Base-by-base conservation (phyloP, 1,284 basidiomycete genomes). In the Coniophora puteana region DNA sequence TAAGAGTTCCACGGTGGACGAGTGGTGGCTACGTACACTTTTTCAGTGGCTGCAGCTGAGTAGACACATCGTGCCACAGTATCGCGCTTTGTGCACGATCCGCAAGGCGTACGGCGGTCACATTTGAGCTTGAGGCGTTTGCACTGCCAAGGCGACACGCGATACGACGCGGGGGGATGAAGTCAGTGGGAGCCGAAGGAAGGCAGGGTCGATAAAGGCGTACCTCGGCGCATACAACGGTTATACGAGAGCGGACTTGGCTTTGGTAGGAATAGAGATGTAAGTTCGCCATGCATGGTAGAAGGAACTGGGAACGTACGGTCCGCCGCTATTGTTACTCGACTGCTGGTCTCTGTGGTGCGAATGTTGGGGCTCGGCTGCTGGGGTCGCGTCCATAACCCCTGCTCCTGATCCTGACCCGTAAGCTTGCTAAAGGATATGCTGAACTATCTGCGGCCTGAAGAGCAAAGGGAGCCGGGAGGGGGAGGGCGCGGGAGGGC, bases 111-210 rank as follows among this genome's bases (percentile, higher is more conserved):
- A 17, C 80, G 73, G 36, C 86, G 69, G 63, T 89, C 87, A 57
- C 86, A 89, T 62, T 82, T 87, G 40, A 89, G 72, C 53, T 89
- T 89, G 38, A 89, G 71, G 8, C 86, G 83, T 60, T 89, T 89
- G 67, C 86, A 89, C 83, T 89, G 44, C 20, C 31, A 35, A 12
- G 30, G n/a, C 2, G 36, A 40, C 41, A 37, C 29, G 20, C 18
- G 48, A 34, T 35, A 36, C 40, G 46, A 46, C 41, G 45, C 37
- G 22, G 8, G 8, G 12, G 11, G 27, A 13, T n/a, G 7, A 12
- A 26, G 31, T 18, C 24, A 38, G 48, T n/a, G n/a, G n/a, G n/a
- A 33, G 23, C 35, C 21, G 12, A 47, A 27, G 40, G 21, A 31
- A 47, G n/a, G n/a, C n/a, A n/a, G n/a, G n/a, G n/a, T n/a, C n/a